Percentiles rank a stretch among this genome's conserved stretches.
phyloP scores from a whole-genome alignment of 192 early-diverging fungal genomes.

The Backusella liffmaniae region DNA sequence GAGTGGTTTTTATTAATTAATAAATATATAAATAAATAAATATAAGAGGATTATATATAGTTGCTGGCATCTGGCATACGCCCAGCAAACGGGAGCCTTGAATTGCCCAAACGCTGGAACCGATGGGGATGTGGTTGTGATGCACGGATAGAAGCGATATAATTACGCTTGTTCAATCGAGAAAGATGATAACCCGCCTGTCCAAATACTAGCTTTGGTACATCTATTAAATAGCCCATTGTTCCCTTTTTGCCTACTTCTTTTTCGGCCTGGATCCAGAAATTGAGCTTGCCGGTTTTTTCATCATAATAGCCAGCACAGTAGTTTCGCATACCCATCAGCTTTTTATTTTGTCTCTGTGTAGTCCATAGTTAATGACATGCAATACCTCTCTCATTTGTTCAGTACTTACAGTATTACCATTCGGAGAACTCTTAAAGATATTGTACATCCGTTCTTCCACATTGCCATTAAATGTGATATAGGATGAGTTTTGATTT shows the following conservation, averaged over 20 bases:
- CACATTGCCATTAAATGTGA: conserved; percentile 56
- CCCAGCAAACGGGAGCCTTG: not conserved
- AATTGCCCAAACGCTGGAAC: not conserved
- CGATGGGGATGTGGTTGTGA: not conserved
- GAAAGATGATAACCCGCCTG: conserved; percentile 15
- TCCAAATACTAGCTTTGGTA: conserved; percentile 30
- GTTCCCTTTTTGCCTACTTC: conserved; percentile 29
- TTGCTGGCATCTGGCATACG: not conserved
- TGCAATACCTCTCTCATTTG: no score
- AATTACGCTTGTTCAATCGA: not conserved
- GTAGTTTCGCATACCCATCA: conserved; percentile 35
- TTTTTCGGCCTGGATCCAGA: conserved; percentile 33
- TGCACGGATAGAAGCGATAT: not conserved
- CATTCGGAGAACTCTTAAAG: conserved; percentile 69
- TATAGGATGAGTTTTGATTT: conserved; percentile 55
- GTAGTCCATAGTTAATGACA: no score
- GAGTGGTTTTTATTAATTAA: not conserved
- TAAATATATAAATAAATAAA: not conserved
- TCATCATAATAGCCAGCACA: conserved; percentile 28
- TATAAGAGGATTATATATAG: not conserved
- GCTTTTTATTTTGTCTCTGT: conserved; percentile 25
- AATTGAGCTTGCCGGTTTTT: conserved; percentile 25
- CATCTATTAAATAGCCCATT: conserved; percentile 33
- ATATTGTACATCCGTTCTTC: conserved; percentile 71
- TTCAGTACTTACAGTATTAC: conserved; percentile 29